Conservation (phyloP, 1,284 basidiomycete genomes). For the Trichosporon sp. region DNA sequence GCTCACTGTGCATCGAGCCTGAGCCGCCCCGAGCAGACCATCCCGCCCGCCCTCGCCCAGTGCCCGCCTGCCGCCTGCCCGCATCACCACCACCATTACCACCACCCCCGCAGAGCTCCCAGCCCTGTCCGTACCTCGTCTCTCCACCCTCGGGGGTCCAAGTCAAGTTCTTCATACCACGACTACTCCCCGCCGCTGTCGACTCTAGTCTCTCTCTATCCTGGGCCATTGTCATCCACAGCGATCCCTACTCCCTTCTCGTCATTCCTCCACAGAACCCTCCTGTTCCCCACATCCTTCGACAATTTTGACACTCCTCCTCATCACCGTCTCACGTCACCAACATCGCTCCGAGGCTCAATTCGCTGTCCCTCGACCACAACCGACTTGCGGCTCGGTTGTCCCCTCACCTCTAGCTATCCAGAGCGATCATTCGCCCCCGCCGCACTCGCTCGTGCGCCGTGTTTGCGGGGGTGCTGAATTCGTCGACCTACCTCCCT, state of each 20-base stretch:
- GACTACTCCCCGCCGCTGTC: background rate
- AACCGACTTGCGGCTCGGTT: background rate
- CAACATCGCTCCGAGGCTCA: background rate
- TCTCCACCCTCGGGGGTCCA: background rate
- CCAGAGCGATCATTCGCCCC: background rate
- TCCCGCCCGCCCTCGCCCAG: too few relatives aligned
- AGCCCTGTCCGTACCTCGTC: background rate
- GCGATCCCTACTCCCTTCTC: background rate
- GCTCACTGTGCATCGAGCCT: background rate
- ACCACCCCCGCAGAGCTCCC: background rate
- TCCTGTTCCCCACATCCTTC: background rate
- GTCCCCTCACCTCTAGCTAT: background rate
- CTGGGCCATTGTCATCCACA: background rate
- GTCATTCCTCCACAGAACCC: background rate
- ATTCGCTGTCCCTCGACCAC: background rate
- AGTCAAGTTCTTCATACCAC: background rate
- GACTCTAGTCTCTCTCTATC: too few relatives aligned
- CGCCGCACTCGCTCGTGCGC: constrained; percentile 1
- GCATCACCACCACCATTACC: background rate
- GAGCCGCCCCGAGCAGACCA: background rate
- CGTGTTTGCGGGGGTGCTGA: constrained; percentile 2
- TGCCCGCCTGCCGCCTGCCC: background rate
- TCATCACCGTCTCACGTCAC: background rate
- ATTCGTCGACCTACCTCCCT: background rate
- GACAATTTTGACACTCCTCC: background rate